Base-by-base conservation (phyloP, 164 flowering plant species). In the Umbellularia californica region DNA sequence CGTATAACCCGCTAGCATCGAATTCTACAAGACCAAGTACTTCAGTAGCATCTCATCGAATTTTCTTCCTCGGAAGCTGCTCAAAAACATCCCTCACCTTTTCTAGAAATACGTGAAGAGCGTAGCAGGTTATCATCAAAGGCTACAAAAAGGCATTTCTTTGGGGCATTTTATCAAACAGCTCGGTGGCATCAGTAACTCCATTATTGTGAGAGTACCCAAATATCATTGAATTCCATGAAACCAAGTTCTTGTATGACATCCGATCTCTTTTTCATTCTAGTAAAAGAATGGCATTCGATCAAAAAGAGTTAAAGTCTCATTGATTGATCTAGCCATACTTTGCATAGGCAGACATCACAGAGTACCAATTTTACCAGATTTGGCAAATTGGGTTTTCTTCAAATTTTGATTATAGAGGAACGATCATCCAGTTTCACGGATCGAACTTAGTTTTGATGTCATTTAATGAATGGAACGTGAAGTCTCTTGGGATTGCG, bases 341-440 rank as follows among this genome's bases (percentile, higher is more conserved):
- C 58, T 77, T 77, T 22, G 80, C 70, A 10, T 73, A 73, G 22
- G 65, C 73, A 0, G 80, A 77, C 58, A 78, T 78, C 77, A 78
- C 64, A 19, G 80, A 69, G 25, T 78, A 74, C 66, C 69, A 78
- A 41, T 41, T 41, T 0, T 41, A 41, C 47, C 47, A 41, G 47
- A 75, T 75, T 78, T 81, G 33, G 84, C 81, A 70, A 85, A 65
- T 35, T 79, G 83, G 72, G 81, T 78, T 58, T 81, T 85, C 72
- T 73, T 78, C 41, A 66, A 65, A 69, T 84, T 82, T 22, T 82
- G 80, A 58, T 77, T 76, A 71, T 68, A 72, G 7, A 70, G 9
- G 55, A 62, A 28, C 62, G 23, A 30, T 19, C 73, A 30, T 25
- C 73, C 73, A 63, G 60, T 24, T 9, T 70, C 77, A 27, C 24